phyloP scores from a whole-genome alignment of 2,329 filamentous ascomycete genomes.

The Remersonia thermophila region DNA sequence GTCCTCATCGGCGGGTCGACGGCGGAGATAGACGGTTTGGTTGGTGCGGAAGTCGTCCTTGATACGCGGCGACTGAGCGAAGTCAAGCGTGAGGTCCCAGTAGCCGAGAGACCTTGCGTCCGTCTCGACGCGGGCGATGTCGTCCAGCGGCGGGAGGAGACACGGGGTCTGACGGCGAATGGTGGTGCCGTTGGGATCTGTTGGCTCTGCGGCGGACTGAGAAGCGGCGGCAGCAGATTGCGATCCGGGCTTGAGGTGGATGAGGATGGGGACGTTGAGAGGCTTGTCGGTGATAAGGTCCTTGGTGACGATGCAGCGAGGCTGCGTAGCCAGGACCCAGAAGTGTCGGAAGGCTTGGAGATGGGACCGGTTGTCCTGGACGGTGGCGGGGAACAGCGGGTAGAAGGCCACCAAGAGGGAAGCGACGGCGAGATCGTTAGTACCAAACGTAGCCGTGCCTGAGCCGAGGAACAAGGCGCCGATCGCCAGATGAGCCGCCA shows the following conservation, averaged over 20 bases:
- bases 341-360: conserved; percentile 94
- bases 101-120: conserved; percentile 52
- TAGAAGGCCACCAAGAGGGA: conserved; percentile 86
- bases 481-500: conserved; percentile 84
- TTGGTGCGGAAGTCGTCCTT: conserved; percentile 51
- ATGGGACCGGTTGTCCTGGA: conserved; percentile 89
- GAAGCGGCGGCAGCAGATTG: conserved; percentile 25
- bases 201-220: conserved; percentile 25
- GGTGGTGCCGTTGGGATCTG: conserved; percentile 24
- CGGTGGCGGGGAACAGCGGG: conserved; percentile 75
- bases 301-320: conserved; percentile 75
- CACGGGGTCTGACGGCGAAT: conserved; percentile 41
- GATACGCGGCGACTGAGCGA: conserved; percentile 50
- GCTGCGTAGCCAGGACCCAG: conserved; percentile 88
- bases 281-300: conserved; percentile 77
- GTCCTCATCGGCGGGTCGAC: conserved; percentile 54
- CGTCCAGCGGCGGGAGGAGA: conserved; percentile 51
- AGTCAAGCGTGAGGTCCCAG: conserved; percentile 74
- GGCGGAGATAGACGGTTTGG: conserved; percentile 63
- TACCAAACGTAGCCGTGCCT: conserved; percentile 83
- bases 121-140: conserved; percentile 47
- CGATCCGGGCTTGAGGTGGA: conserved; percentile 42
- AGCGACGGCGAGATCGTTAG: conserved; percentile 75
- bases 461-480: conserved; percentile 85
- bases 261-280: conserved; percentile 57